These are phyloP conservation scores for Saussurea involucrata DNA, from an alignment of 129 eudicot genomes.

Conservation along the genomic window DNA sequence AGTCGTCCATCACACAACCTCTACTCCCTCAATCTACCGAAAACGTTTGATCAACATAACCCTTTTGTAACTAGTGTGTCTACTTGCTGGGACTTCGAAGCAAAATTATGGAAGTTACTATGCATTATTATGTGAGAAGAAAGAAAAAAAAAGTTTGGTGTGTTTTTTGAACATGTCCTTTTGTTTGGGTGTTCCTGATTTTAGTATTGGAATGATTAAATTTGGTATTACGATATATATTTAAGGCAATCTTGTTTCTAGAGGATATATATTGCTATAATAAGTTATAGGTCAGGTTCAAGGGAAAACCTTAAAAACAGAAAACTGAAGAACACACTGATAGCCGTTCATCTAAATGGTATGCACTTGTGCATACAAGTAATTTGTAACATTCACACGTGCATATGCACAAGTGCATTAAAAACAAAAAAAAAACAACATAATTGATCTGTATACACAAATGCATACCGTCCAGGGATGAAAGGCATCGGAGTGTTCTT, in stretches of 20 bases:
- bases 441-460: too few species aligned
- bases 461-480: too few species aligned
- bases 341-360: too few species aligned
- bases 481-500: too few species aligned
- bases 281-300: not conserved
- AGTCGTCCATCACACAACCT: slow-evolving; percentile 80
- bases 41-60: slow-evolving; percentile 49
- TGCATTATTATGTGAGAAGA: slow-evolving; percentile 33
- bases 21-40: slow-evolving; percentile 62
- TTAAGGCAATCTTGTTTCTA: not conserved
- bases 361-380: too few species aligned
- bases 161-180: slow-evolving; percentile 28
- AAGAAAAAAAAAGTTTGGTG: slow-evolving; percentile 29
- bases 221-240: not conserved
- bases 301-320: too few species aligned
- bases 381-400: too few species aligned
- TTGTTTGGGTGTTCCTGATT: slow-evolving; percentile 18
- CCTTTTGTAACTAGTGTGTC: slow-evolving; percentile 20
- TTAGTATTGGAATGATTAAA: slow-evolving; percentile 29
- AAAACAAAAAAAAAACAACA: too few species aligned
- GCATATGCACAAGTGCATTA: too few species aligned
- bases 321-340: too few species aligned
- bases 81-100: slow-evolving; percentile 22
- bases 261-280: not conserved
- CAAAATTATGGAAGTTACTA: slow-evolving; percentile 30